phyloP scores from a whole-genome alignment of 768 basidiomycete species.

The Mycena amicta region DNA sequence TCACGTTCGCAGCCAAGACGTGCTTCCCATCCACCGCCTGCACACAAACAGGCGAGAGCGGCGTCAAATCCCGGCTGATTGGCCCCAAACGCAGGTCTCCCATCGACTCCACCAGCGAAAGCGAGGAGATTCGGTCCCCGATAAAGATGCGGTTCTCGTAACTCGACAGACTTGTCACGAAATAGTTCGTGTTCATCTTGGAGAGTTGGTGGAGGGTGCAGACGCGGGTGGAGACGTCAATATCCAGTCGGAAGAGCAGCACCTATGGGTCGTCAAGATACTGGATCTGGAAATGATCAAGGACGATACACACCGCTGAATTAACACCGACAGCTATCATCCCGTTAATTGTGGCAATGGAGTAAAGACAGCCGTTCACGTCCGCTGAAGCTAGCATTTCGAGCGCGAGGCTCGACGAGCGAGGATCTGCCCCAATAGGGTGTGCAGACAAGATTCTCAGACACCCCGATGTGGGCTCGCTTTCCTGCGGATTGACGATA shows the following conservation, averaged over 20 bases:
- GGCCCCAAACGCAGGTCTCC: conserved; percentile 45
- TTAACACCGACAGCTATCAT: conserved; percentile 73
- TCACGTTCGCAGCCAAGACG: conserved; percentile 77
- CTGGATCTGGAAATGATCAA: conserved; percentile 1
- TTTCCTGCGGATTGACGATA: conserved; percentile 42
- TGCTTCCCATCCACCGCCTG: conserved; percentile 56
- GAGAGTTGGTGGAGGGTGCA: conserved; percentile 46
- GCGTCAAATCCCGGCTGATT: conserved; percentile 73
- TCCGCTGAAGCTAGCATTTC: conserved; percentile 44
- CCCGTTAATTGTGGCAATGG: conserved; percentile 51
- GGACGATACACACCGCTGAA: conserved; percentile 57
- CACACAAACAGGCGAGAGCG: conserved; percentile 73
- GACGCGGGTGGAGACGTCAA: conserved; percentile 32
- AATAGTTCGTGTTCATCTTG: conserved; percentile 83
- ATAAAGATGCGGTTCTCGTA: conserved; percentile 58
- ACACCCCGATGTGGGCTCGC: conserved; percentile 58
- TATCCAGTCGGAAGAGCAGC: conserved; percentile 46
- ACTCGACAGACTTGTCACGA: conserved; percentile 67
- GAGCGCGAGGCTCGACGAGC: conserved; percentile 33
- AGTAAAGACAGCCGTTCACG: conserved; percentile 71
- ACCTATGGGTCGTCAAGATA: conserved; percentile 37
- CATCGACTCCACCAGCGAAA: conserved; percentile 64
- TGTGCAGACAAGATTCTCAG: conserved; percentile 57
- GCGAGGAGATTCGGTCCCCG: conserved; percentile 82
- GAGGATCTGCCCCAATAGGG: conserved; percentile 26